phyloP scores from a whole-genome alignment of 106 monocot genomes.

The Dactylorhiza incarnata region DNA sequence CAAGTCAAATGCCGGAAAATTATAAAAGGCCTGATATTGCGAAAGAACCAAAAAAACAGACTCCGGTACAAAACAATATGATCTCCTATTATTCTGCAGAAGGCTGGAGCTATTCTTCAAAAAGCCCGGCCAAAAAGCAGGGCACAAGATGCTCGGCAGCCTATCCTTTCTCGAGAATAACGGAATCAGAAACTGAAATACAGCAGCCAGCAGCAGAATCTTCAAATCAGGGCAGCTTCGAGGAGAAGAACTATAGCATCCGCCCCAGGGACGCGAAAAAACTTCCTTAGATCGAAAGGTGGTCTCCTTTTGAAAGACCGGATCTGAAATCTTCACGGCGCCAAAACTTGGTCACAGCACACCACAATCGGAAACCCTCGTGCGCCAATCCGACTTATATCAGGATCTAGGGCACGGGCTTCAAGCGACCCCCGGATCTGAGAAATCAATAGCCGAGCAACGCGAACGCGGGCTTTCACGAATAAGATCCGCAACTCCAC shows the following conservation, averaged over 20 bases:
- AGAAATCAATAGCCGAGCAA: background rate
- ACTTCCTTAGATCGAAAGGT: background rate
- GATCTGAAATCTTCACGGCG: conserved; percentile 1
- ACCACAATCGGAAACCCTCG: background rate
- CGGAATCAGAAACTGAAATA: no score
- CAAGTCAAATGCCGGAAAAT: conserved; percentile 2
- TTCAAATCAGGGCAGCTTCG: background rate
- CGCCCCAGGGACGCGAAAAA: background rate
- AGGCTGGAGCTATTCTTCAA: background rate
- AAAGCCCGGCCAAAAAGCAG: background rate
- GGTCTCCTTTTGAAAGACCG: background rate
- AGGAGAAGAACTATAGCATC: background rate
- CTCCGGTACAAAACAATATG: background rate
- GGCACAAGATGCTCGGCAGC: background rate
- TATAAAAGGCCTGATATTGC: conserved; percentile 3
- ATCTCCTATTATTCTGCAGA: background rate
- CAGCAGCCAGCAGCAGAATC: conserved; percentile 3
- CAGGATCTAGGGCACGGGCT: background rate
- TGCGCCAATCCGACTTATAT: background rate
- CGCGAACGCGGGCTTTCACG: background rate
- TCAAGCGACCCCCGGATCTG: background rate
- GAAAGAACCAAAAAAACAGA: conserved; percentile 8
- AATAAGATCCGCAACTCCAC: background rate
- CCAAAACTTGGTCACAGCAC: background rate
- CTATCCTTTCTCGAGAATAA: background rate